Evolutionary conservation across 2,329 filamentous ascomycete species (phyloP), one percentile per base, ranked within the genome.

Genomic region (Fusarium pseudocircinatum): DNA sequence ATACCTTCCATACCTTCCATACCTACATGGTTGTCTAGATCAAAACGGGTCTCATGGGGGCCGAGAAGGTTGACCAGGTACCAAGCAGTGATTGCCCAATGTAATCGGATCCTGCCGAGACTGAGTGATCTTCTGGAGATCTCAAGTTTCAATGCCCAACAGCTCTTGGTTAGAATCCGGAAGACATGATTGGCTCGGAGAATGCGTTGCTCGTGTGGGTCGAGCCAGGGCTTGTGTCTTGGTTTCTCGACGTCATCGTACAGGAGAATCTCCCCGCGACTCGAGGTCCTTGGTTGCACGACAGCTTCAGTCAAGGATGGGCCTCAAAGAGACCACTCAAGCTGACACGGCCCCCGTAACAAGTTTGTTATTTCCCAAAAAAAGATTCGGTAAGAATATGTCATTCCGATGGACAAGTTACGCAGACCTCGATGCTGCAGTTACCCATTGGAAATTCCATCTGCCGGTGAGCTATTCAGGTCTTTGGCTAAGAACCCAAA

Each of bases 161-260:
- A 30, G 14, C 49, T 16, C 6, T 40, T 26, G 4, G 40, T 24
- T 14, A n/a, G 14, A 42, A 18, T 30, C 10, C 7, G 22, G 6
- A 40, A 15, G 11, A 15, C 4, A 28, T 75, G 54, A 75, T 74
- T 77, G 73, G 74, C 13, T 42, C 42, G 56, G 58, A 37, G 47
- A 56, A 36, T 42, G 46, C 13, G 11, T 47, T 20, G 34, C 37
- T 66, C 37, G 9, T 58, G 69, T 44, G 74, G 63, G 46, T 64
- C 59, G 50, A 65, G 70, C 57, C 39, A 70, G 57, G 63, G 60
- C 30, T 62, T 46, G 54, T 47, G 46, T 62, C 39, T 72, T 28
- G 50, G 61, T 30, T 65, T 39, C 53, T 24, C 68, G 68, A 78
- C 76, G 76, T 78, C 76, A 78, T 78, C 50, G 68, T 50, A 69